These are phyloP conservation scores for Rhodotorula sp. DNA, from an alignment of 1,284 basidiomycete genomes.

Conservation along the genomic window DNA sequence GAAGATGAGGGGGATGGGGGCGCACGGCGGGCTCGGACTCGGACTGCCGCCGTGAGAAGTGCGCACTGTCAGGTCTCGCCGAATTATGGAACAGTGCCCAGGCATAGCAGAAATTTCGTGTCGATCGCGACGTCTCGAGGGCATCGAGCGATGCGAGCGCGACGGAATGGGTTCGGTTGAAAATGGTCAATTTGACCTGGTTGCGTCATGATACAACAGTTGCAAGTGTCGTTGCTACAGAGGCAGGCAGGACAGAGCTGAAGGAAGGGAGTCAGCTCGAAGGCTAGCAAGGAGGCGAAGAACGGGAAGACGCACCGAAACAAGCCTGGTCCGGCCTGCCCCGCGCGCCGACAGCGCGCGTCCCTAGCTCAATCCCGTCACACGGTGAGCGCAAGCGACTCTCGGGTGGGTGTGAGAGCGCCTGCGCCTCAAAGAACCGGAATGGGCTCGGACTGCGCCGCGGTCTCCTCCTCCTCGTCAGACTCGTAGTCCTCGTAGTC, in stretches of 20 bases:
- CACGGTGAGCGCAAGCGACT: too few species aligned
- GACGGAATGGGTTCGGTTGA: too few species aligned
- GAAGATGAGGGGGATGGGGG: not conserved
- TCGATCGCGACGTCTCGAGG: too few species aligned
- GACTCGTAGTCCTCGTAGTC: constrained; percentile 61
- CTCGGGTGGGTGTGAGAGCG: too few species aligned
- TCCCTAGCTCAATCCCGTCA: too few species aligned
- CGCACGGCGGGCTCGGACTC: not conserved
- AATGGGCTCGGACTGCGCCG: constrained; percentile 5
- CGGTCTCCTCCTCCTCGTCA: constrained; percentile 42
- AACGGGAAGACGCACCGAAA: not conserved
- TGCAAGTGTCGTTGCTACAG: too few species aligned
- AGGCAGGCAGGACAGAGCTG: too few species aligned
- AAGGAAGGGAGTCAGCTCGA: not conserved
- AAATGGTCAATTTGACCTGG: too few species aligned
- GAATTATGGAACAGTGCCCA: too few species aligned
- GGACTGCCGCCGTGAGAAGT: not conserved
- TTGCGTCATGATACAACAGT: too few species aligned
- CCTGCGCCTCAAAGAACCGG: constrained; percentile 11
- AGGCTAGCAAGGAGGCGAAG: not conserved
- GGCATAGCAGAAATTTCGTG: too few species aligned
- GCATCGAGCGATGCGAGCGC: too few species aligned
- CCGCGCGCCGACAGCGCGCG: not conserved
- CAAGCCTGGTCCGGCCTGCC: not conserved
- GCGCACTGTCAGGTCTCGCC: not conserved